Percentiles rank a stretch among this genome's conserved stretches.
phyloP scores from a whole-genome alignment of 2,329 filamentous ascomycete species.

The Stemphylium lycopersici region DNA sequence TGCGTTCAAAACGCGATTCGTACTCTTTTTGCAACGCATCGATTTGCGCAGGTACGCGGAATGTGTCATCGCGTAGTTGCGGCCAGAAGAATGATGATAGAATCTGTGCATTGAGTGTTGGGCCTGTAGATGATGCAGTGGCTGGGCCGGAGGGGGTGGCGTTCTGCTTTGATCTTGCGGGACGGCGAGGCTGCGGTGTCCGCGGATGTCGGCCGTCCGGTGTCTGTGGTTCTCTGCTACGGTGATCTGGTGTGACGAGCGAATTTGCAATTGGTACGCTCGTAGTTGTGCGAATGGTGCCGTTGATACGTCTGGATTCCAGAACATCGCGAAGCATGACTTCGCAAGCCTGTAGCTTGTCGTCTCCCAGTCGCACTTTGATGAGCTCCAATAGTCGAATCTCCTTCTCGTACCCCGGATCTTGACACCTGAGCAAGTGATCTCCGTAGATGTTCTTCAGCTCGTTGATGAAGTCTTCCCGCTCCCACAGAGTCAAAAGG shows the following conservation, averaged over 20 bases:
- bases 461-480: constrained; percentile 94
- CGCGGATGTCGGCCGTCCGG: constrained; percentile 28
- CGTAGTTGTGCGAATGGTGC: constrained; percentile 47
- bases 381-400: constrained; percentile 82
- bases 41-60: constrained; percentile 67
- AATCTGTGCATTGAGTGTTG: constrained; percentile 75
- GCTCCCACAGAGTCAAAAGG: constrained; percentile 84
- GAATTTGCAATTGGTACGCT: constrained; percentile 10
- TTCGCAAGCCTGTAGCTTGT: constrained; percentile 86
- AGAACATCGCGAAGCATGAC: constrained; percentile 96
- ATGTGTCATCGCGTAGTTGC: constrained; percentile 71
- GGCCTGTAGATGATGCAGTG: constrained; percentile 40
- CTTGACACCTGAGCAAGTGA: constrained; percentile 70
- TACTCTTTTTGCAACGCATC: constrained; percentile 70
- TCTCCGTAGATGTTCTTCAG: constrained; percentile 89
- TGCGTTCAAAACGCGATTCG: constrained; percentile 73
- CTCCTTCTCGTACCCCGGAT: constrained; percentile 74
- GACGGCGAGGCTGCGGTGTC: constrained; percentile 35
- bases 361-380: constrained; percentile 86
- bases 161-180: constrained; percentile 17
- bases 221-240: constrained; percentile 22
- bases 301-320: constrained; percentile 78
- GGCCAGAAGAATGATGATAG: constrained; percentile 96
- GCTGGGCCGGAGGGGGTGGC: constrained; percentile 20
- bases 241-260: constrained; percentile 28